Evolutionary conservation across 2,329 filamentous ascomycete genomes (phyloP).

Genomic region (Chaetothyriales sp.): DNA sequence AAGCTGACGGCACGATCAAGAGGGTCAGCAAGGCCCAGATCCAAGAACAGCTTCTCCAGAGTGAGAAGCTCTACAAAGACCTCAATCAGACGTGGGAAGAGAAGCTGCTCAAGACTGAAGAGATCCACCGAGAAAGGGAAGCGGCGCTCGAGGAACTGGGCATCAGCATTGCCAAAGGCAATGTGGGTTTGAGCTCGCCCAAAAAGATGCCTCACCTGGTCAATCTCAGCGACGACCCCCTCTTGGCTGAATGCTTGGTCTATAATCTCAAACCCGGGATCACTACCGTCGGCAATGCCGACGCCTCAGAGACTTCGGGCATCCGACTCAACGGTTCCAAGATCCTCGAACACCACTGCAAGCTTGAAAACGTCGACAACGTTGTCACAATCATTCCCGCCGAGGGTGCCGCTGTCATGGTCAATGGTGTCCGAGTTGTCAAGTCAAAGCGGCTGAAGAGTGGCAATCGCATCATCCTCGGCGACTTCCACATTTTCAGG

Average conservation of each 20-base stretch:
- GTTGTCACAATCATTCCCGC: conserved; percentile 80
- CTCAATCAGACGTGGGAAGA: conserved; percentile 98
- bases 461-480: conserved; percentile 86
- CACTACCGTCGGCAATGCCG: conserved; percentile 88
- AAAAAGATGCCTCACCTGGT: conserved; percentile 99
- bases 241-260: conserved; percentile 88
- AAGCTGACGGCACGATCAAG: conserved; percentile 71
- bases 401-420: conserved; percentile 94
- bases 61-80: conserved; percentile 88
- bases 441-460: conserved; percentile 77
- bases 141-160: conserved; percentile 88
- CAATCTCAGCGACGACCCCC: conserved; percentile 86
- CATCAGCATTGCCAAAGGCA: conserved; percentile 97
- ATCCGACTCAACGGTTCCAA: conserved; percentile 88
- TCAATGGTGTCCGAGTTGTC: conserved; percentile 82
- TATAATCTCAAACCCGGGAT: conserved; percentile 95
- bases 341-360: conserved; percentile 84
- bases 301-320: conserved; percentile 69
- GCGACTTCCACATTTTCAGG: conserved; percentile 96
- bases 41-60: conserved; percentile 87
- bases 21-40: conserved; percentile 98
- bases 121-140: conserved; percentile 95
- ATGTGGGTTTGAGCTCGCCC: conserved; percentile 84
- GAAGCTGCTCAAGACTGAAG: conserved; percentile 85
- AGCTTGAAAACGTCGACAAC: conserved; percentile 85